These are phyloP conservation scores for Jackrogersella multiformis DNA, from an alignment of 495 filamentous ascomycete genomes.

Conservation along the genomic window DNA sequence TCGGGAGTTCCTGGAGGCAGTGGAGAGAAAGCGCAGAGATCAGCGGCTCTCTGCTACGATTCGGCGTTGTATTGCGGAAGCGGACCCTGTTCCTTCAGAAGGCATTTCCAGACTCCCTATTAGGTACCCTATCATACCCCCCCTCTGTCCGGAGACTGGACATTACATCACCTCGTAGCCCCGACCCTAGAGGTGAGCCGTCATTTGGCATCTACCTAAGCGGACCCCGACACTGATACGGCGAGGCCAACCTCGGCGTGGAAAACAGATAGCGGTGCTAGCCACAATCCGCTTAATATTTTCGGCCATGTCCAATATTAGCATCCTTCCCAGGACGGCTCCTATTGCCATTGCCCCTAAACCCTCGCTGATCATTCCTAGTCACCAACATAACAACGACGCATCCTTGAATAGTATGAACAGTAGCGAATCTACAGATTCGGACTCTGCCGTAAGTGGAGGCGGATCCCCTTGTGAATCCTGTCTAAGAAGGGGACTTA, in stretches of 20 bases:
- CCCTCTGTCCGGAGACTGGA: constrained; percentile 17
- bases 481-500: constrained; percentile 83
- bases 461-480: constrained; percentile 61
- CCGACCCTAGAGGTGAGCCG: constrained; percentile 17
- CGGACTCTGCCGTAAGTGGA: constrained; percentile 56
- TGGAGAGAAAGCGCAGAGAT: constrained; percentile 35
- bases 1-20: constrained; percentile 19
- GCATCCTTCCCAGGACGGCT: constrained; percentile 60
- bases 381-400: constrained; percentile 55
- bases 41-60: constrained; percentile 35
- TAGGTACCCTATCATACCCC: constrained; percentile 28
- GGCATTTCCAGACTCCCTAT: constrained; percentile 19
- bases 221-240: constrained; percentile 27
- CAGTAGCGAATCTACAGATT: constrained; percentile 60
- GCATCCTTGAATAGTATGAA: constrained; percentile 53
- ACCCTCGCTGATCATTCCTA: constrained; percentile 54
- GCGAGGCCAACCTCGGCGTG: constrained; percentile 23
- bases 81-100: constrained; percentile 28
- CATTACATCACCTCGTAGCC: constrained; percentile 31
- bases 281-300: constrained; percentile 18
- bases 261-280: constrained; percentile 18
- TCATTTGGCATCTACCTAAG: constrained; percentile 27
- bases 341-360: constrained; percentile 68
- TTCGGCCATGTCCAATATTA: constrained; percentile 60
- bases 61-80: constrained; percentile 32